Conservation (phyloP, 129 eudicot species). For the Helichrysum umbraculigerum region DNA sequence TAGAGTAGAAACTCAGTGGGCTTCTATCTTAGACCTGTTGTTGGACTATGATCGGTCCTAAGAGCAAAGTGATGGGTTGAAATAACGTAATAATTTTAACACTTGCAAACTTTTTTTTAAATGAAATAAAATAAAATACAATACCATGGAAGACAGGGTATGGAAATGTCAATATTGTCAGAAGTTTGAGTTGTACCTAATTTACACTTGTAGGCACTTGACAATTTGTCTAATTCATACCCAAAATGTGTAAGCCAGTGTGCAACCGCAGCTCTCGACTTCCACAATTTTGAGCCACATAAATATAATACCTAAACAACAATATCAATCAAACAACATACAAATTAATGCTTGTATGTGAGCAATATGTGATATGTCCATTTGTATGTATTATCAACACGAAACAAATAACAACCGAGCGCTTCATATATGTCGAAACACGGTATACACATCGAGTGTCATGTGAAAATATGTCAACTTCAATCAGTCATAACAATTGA, state of each 20-base stretch:
- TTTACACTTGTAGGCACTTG: not conserved
- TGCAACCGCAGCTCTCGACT: slow-evolving; percentile 16
- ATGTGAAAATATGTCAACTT: too few species aligned
- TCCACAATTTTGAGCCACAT: slow-evolving; percentile 27
- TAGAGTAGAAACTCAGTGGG: too few species aligned
- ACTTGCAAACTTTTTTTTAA: too few species aligned
- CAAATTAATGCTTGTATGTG: not conserved
- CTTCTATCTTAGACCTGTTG: too few species aligned
- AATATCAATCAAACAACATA: slow-evolving; percentile 1
- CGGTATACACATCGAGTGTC: too few species aligned
- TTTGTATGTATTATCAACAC: not conserved
- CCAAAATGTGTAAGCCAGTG: not conserved
- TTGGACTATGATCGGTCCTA: too few species aligned
- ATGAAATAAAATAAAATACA: too few species aligned
- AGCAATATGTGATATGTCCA: not conserved
- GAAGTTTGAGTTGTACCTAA: slow-evolving; percentile 15
- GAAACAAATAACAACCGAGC: too few species aligned
- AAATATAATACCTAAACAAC: slow-evolving; percentile 14
- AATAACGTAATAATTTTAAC: not conserved
- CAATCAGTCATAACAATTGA: too few species aligned
- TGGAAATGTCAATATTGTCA: slow-evolving; percentile 7
- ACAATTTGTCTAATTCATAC: slow-evolving; percentile 32
- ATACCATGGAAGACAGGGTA: slow-evolving; percentile 22
- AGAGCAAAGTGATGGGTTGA: not conserved
- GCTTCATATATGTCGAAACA: too few species aligned